Evolutionary conservation across 805 yeast species (phyloP), one percentile per base, ranked within the genome.

Genomic region (Starmera pachycereana): DNA sequence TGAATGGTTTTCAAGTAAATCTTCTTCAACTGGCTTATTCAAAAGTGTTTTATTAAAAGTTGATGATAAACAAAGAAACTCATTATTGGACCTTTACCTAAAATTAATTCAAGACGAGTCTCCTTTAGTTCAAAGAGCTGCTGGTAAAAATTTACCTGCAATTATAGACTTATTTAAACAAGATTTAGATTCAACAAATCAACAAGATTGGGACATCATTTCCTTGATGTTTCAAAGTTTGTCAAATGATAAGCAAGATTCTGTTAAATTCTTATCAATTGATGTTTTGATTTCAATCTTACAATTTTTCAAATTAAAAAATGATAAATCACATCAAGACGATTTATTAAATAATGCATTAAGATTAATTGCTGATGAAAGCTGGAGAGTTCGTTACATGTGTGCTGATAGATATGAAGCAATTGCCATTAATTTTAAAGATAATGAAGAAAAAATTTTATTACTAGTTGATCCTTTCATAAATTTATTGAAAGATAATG

Each of bases 381-480:
- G 95, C 55, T 92, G 99, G 99, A 79, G 98, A 62, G 97, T 92
- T 42, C 80, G 98, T 55, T 92, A 90, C 63, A 88, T 92, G 80
- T 95, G 95, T 29, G 96, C 97, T n/a, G 97, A 90, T 58, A 74
- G 88, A 52, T 89, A 88, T 56, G 85, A 80, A 50, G 67, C 69
- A 46, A 72, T 92, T 44, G 86, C 94, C 2, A 51, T 63, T 13
- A 78, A 76, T 48, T 79, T 89, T 54, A 68, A 69, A 49, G 68
- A 71, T 45, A 69, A 74, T 37, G 75, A 72, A 32, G 63, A 68
- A 28, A 81, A 78, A 47, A 67, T 76, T 42, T 52, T 57, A 44
- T 66, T 64, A 48, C 68, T 80, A 53, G 49, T 61, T 13, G 71
- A 69, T 32, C 83, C 88, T 36, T 81, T 90, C 57, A 70, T 87